Conservation (phyloP, 2,329 filamentous ascomycete species). For the Lizonia empirigonia region DNA sequence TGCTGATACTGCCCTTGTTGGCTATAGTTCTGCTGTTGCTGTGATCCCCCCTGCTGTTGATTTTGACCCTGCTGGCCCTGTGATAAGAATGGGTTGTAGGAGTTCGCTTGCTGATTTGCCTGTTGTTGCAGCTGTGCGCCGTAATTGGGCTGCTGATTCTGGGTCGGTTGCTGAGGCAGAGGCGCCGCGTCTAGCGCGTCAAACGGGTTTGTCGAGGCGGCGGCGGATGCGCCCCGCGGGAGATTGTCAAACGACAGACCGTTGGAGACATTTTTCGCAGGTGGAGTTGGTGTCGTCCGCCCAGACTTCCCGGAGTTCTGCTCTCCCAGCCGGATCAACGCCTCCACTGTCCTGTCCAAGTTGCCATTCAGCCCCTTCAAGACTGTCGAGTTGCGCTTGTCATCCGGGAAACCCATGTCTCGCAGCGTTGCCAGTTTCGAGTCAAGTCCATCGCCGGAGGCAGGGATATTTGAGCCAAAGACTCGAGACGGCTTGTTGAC, state of each 20-base stretch:
- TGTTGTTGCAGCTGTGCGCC: constrained; percentile 30
- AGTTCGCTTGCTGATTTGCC: constrained; percentile 46
- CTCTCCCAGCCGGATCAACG: constrained; percentile 81
- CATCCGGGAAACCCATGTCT: constrained; percentile 92
- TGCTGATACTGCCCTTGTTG: constrained; percentile 24
- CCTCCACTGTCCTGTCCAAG: constrained; percentile 83
- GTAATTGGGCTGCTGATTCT: constrained; percentile 39
- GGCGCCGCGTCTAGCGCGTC: constrained; percentile 49
- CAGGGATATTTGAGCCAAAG: constrained; percentile 71
- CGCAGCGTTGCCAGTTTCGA: constrained; percentile 76
- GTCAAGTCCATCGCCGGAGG: constrained; percentile 65
- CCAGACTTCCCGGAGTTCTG: constrained; percentile 39
- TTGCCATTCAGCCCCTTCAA: constrained; percentile 84
- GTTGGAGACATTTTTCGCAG: constrained; percentile 57
- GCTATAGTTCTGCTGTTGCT: constrained; percentile 27
- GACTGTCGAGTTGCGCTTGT: constrained; percentile 78
- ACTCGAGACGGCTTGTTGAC: constrained; percentile 68
- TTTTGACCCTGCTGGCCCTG: constrained; percentile 40
- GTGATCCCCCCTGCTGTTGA: constrained; percentile 28
- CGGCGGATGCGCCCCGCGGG: constrained; percentile 32
- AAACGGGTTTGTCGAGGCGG: constrained; percentile 50
- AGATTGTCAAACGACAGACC: constrained; percentile 53
- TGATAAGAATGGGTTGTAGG: constrained; percentile 73
- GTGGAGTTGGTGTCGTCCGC: constrained; percentile 56
- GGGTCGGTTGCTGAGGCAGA: constrained; percentile 38